These are phyloP conservation scores for Geum urbanum DNA, from an alignment of 306 rosid genomes.

Conservation along the genomic window DNA sequence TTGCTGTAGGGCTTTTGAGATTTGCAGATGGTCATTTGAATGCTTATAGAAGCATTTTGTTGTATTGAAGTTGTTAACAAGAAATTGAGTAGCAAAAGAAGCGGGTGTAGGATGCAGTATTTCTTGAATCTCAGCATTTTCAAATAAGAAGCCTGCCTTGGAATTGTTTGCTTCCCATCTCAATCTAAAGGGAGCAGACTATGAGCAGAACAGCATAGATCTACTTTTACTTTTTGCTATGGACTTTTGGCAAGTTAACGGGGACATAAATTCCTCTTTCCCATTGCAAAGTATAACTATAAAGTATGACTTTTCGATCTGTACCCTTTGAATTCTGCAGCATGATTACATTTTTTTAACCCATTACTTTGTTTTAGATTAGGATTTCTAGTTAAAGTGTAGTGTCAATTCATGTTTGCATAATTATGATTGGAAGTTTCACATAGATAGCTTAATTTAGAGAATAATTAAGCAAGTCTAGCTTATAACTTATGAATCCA, in stretches of 20 bases:
- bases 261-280: not conserved
- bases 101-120: slow-evolving; percentile 30
- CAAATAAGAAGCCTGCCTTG: not conserved
- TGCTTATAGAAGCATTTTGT: slow-evolving; percentile 26
- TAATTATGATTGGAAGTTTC: not conserved
- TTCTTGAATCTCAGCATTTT: slow-evolving; percentile 40
- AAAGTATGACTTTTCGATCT: not conserved
- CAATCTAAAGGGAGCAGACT: slow-evolving; percentile 2
- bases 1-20: slow-evolving; percentile 32
- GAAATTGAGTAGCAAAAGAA: slow-evolving; percentile 35
- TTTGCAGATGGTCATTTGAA: slow-evolving; percentile 35
- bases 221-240: slow-evolving; percentile 9
- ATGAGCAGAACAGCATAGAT: not conserved
- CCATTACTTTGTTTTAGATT: too few species aligned
- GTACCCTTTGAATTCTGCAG: not conserved
- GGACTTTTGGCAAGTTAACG: slow-evolving; percentile 9
- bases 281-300: not conserved
- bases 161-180: not conserved
- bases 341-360: not conserved
- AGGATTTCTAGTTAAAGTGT: not conserved
- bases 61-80: slow-evolving; percentile 32
- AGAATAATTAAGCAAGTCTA: too few species aligned
- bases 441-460: too few species aligned
- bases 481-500: too few species aligned
- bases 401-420: not conserved